Evolutionary conservation across 192 early-diverging fungal genomes (phyloP).

Genomic region (Phycomyces blakesleeanus): DNA sequence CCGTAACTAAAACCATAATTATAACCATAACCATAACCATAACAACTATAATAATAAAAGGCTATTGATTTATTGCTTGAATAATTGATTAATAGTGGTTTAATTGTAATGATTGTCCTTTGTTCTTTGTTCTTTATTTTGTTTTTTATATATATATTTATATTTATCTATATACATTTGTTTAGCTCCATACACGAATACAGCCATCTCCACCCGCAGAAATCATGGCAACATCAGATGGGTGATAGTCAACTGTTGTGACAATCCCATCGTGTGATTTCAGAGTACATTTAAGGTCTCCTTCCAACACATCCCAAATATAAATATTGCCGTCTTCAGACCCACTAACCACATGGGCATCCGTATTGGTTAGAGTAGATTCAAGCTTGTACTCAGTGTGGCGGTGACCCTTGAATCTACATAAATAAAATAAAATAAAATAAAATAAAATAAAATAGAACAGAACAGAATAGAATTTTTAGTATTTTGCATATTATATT

Average conservation of each 20-base stretch:
- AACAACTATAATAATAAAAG: too few species aligned
- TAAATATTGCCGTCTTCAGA: slow-evolving; percentile 86
- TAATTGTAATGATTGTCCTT: too few species aligned
- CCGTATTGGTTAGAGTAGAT: slow-evolving; percentile 65
- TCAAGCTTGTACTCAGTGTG: slow-evolving; percentile 75
- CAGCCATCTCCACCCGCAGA: slow-evolving; percentile 66
- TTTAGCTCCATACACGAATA: slow-evolving; percentile 55
- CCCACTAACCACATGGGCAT: slow-evolving; percentile 75
- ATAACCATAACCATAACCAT: too few species aligned
- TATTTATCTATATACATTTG: not conserved
- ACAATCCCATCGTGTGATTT: slow-evolving; percentile 59
- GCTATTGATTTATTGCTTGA: too few species aligned
- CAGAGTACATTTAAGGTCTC: slow-evolving; percentile 5
- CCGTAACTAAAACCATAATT: not conserved
- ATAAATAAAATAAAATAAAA: too few species aligned
- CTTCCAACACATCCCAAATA: slow-evolving; percentile 80
- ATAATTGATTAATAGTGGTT: too few species aligned
- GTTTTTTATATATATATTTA: too few species aligned
- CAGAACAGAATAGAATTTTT: too few species aligned
- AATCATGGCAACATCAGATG: slow-evolving; percentile 52
- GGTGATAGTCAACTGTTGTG: slow-evolving; percentile 69
- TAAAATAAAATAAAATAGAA: too few species aligned
- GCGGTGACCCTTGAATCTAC: slow-evolving; percentile 77
- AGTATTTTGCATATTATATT: too few species aligned
- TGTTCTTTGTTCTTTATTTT: too few species aligned